phyloP scores from a whole-genome alignment of 2,329 filamentous ascomycete genomes.

The Alternaria metachromatica region DNA sequence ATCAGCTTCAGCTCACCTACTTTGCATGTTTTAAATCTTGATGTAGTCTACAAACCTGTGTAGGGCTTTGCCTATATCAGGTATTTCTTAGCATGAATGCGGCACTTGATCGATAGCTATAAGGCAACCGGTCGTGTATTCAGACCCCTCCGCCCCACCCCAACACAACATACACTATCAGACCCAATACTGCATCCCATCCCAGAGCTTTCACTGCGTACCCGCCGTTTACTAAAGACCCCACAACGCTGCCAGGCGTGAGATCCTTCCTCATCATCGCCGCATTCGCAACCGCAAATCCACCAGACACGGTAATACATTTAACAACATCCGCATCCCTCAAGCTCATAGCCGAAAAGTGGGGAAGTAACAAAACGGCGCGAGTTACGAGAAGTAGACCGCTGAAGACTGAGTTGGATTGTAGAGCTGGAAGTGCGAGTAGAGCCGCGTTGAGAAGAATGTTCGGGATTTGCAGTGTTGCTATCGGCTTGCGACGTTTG shows the following conservation, averaged over 20 bases:
- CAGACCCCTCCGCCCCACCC: conserved; percentile 38
- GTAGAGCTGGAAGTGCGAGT: conserved; percentile 27
- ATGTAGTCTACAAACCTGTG: background rate
- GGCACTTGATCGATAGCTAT: background rate
- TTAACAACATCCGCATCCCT: conserved; percentile 24
- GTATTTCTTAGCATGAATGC: background rate
- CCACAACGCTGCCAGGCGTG: conserved; percentile 7
- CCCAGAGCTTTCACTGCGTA: conserved; percentile 33
- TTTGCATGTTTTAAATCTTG: background rate
- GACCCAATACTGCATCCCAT: conserved; percentile 35
- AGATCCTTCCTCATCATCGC: conserved; percentile 25
- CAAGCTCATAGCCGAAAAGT: conserved; percentile 23
- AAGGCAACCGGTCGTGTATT: background rate
- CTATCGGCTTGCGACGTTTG: conserved; percentile 15
- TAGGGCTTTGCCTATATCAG: background rate
- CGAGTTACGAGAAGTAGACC: conserved; percentile 27
- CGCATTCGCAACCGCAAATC: conserved; percentile 33
- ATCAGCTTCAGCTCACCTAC: background rate
- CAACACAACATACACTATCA: conserved; percentile 21
- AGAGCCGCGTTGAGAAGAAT: conserved; percentile 35
- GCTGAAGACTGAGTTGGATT: conserved; percentile 23
- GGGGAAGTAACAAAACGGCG: conserved; percentile 31
- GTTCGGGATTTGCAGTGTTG: conserved; percentile 31
- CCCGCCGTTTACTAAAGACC: conserved; percentile 16
- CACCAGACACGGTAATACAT: conserved; percentile 30